These are phyloP conservation scores for Dioszegia crocea DNA, from an alignment of 768 basidiomycete species.

Conservation along the genomic window DNA sequence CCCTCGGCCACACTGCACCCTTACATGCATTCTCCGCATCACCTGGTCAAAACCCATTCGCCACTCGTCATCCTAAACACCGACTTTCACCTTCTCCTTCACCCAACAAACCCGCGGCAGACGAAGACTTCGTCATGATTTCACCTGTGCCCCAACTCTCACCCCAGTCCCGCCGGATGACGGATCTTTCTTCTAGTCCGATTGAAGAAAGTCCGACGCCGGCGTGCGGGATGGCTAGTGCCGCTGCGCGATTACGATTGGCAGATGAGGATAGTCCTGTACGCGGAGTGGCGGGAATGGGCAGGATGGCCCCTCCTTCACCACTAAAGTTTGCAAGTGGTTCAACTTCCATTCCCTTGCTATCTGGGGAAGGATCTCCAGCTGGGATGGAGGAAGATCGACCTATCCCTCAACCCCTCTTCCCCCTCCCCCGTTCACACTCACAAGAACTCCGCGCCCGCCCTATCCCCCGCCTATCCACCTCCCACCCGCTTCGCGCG, in stretches of 20 bases:
- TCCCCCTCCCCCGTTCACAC: conserved; percentile 33
- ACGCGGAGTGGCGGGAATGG: conserved; percentile 3
- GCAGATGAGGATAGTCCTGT: conserved; percentile 42
- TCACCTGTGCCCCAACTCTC: conserved; percentile 26
- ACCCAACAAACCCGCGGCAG: conserved; percentile 14
- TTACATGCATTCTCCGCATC: not conserved
- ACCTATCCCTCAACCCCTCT: conserved; percentile 37
- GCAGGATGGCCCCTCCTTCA: conserved; percentile 16
- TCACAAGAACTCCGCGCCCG: conserved; percentile 28
- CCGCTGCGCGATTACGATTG: conserved; percentile 32
- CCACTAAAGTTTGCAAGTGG: conserved; percentile 29
- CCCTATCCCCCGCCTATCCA: conserved; percentile 29
- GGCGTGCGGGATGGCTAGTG: conserved; percentile 37
- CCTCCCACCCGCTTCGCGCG: conserved; percentile 32
- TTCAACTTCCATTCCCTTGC: conserved; percentile 11
- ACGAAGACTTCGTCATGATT: conserved; percentile 46
- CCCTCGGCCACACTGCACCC: not conserved
- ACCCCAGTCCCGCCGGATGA: not conserved
- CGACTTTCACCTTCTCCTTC: conserved; percentile 42
- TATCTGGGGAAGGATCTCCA: conserved; percentile 1
- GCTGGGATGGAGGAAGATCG: conserved; percentile 23
- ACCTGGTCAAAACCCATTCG: conserved; percentile 24
- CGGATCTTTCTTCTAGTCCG: conserved; percentile 13
- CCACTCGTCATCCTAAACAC: conserved; percentile 34
- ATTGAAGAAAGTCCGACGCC: conserved; percentile 39